These are phyloP conservation scores for Diplosphaera chodatii DNA, from an alignment of 139 green algal species.

Conservation along the genomic window DNA sequence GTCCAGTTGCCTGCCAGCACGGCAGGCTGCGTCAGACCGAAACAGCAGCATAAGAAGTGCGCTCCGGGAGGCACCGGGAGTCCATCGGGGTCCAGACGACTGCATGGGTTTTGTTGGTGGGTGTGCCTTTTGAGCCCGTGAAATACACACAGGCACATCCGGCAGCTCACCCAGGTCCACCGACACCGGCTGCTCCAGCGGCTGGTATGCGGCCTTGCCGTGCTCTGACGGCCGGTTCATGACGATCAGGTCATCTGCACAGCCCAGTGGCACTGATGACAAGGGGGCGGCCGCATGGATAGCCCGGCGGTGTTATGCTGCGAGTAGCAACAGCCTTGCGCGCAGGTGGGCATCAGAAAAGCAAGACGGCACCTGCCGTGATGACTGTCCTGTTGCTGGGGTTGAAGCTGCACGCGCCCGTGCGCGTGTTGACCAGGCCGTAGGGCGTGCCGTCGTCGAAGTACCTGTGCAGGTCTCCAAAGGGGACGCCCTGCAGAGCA, in stretches of 20 bases:
- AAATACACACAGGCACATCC: no score
- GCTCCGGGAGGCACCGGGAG: no score
- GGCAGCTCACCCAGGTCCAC: background rate
- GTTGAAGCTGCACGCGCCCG: background rate
- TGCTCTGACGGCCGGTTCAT: background rate
- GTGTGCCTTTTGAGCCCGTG: no score
- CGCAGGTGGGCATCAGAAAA: no score
- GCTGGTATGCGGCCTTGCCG: background rate
- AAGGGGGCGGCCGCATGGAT: no score
- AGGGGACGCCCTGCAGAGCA: background rate
- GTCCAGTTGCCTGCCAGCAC: background rate
- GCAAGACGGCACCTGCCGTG: background rate
- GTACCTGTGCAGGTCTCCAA: background rate
- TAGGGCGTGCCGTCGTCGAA: background rate
- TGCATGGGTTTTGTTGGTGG: no score
- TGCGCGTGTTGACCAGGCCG: background rate
- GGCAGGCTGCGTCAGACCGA: no score
- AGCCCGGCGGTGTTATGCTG: no score
- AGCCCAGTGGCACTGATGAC: no score
- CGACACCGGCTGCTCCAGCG: background rate
- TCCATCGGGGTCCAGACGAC: no score
- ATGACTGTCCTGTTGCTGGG: background rate
- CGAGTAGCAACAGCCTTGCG: no score
- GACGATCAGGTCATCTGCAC: background rate
- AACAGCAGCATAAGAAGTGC: no score